These are phyloP conservation scores for Pseudogymnoascus sp. DNA, from an alignment of 2,329 filamentous ascomycete species.

Conservation along the genomic window DNA sequence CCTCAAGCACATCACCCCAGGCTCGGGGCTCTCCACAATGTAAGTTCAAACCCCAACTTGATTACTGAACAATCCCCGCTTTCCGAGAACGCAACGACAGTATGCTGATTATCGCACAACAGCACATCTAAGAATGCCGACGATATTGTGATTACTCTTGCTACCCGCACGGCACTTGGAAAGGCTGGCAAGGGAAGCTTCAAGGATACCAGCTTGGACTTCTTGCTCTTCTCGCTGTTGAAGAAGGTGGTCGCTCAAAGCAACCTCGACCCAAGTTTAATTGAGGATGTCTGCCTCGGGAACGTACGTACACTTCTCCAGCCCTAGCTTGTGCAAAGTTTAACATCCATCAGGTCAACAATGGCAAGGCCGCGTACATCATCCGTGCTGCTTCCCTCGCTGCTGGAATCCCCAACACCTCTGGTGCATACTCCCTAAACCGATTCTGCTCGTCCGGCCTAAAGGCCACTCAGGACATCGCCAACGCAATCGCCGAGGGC, in stretches of 20 bases:
- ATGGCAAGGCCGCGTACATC: slow-evolving; percentile 83
- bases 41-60: slow-evolving; percentile 38
- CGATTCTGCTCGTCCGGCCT: slow-evolving; percentile 96
- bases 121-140: slow-evolving; percentile 90
- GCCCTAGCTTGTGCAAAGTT: slow-evolving; percentile 16
- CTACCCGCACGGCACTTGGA: slow-evolving; percentile 77
- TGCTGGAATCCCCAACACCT: slow-evolving; percentile 88
- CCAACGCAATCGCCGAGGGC: slow-evolving; percentile 71
- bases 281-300: slow-evolving; percentile 86
- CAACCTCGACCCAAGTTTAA: slow-evolving; percentile 67
- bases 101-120: slow-evolving; percentile 18
- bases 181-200: slow-evolving; percentile 89
- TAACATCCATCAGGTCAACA: slow-evolving; percentile 53
- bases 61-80: slow-evolving; percentile 4
- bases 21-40: slow-evolving; percentile 66
- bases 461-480: slow-evolving; percentile 91
- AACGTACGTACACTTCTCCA: slow-evolving; percentile 53
- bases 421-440: slow-evolving; percentile 74
- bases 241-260: slow-evolving; percentile 66
- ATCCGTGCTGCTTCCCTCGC: slow-evolving; percentile 79
- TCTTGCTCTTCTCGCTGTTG: slow-evolving; percentile 72
- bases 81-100: slow-evolving; percentile 13
- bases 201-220: slow-evolving; percentile 89
- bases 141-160: slow-evolving; percentile 92
- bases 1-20: slow-evolving; percentile 74